A percentile compares a stretch with the other conserved stretches of the same genome.
These are phyloP conservation scores for Salix arbutifolia DNA, from an alignment of 345 rosid genomes.

Conservation along the genomic window DNA sequence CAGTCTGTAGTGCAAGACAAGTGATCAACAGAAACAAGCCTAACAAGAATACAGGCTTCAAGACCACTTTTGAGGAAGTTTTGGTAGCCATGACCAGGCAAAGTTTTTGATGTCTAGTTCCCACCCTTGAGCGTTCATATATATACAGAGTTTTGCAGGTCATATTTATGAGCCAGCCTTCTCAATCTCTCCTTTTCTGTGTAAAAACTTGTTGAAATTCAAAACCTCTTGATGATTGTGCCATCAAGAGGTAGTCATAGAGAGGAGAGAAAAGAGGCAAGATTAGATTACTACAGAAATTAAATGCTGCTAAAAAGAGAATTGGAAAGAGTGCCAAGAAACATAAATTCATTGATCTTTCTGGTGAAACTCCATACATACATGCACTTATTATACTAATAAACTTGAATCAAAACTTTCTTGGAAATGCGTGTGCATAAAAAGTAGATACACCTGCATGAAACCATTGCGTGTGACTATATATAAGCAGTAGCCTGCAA, in stretches of 20 bases:
- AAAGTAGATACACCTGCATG: neutral
- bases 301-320: neutral
- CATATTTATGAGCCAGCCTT: neutral
- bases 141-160: neutral
- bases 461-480: neutral
- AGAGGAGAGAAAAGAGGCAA: neutral
- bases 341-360: neutral
- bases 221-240: conserved; percentile 2
- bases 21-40: neutral
- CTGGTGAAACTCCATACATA: neutral
- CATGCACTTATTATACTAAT: too few species aligned
- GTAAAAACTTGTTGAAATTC: neutral
- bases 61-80: neutral
- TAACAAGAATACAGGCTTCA: neutral
- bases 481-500: neutral
- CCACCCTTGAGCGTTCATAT: neutral
- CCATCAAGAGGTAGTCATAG: neutral
- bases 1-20: neutral
- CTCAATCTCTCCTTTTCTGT: neutral
- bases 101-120: neutral
- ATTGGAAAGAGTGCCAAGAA: conserved; percentile 9
- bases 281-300: neutral
- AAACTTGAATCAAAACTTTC: too few species aligned
- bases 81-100: neutral
- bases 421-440: too few species aligned